These are phyloP conservation scores for Gnetum montanum DNA, from an alignment of 75 land plant genomes.

Conservation along the genomic window DNA sequence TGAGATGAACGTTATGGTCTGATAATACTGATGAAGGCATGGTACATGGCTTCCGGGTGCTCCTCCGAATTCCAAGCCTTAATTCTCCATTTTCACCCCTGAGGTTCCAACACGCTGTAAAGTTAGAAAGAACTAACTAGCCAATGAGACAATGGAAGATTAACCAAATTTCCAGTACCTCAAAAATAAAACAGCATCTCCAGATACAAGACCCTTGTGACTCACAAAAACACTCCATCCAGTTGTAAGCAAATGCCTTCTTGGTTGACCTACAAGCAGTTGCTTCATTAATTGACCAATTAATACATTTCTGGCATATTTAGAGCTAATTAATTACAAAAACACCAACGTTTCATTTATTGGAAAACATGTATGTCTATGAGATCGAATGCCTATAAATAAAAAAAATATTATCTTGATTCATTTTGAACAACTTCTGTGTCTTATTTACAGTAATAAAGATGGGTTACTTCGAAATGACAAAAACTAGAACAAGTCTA, in stretches of 20 bases:
- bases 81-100: constrained; percentile 72
- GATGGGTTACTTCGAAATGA: too few relatives aligned
- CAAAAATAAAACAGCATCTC: constrained; percentile 92
- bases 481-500: too few relatives aligned
- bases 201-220: constrained; percentile 81
- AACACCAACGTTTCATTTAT: too few relatives aligned
- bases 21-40: constrained; percentile 11
- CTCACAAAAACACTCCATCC: constrained; percentile 99
- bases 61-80: constrained; percentile 66
- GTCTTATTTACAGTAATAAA: too few relatives aligned
- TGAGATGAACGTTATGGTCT: constrained; percentile 33
- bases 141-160: too few relatives aligned
- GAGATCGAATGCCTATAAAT: too few relatives aligned
- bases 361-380: too few relatives aligned
- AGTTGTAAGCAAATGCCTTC: constrained; percentile 91
- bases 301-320: background rate
- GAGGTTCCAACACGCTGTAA: too few relatives aligned
- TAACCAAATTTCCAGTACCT: too few relatives aligned
- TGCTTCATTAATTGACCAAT: background rate
- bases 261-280: constrained; percentile 74
- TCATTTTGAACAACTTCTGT: too few relatives aligned
- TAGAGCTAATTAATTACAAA: too few relatives aligned
- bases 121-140: background rate
- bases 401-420: too few relatives aligned
- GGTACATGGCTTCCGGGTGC: constrained; percentile 30